phyloP scores from a whole-genome alignment of 148 eudicot genomes.

The Rheum nobile region DNA sequence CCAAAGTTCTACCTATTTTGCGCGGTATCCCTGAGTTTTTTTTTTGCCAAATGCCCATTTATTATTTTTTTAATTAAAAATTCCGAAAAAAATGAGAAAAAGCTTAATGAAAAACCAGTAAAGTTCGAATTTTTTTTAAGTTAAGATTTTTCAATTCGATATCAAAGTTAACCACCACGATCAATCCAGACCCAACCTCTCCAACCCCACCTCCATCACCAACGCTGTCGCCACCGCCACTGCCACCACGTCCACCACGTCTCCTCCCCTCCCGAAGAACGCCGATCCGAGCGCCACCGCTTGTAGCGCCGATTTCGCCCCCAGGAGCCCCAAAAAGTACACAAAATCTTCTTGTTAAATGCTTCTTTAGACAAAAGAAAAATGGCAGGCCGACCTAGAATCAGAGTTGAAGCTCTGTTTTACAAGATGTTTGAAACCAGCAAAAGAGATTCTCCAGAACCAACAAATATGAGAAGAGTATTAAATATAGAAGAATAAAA shows the following conservation, averaged over 20 bases:
- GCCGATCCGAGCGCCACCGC: slow-evolving; percentile 23
- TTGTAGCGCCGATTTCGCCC: slow-evolving; percentile 14
- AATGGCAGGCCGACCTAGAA: not conserved
- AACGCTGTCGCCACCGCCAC: slow-evolving; percentile 28
- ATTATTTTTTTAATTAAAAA: too few species aligned
- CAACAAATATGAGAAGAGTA: not conserved
- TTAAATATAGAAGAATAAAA: not conserved
- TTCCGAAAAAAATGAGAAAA: too few species aligned
- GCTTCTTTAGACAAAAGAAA: not conserved
- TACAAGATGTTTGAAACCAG: not conserved
- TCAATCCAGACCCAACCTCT: slow-evolving; percentile 31
- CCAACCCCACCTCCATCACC: slow-evolving; percentile 27
- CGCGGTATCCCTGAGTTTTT: too few species aligned
- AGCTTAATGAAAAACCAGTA: too few species aligned
- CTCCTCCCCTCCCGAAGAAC: slow-evolving; percentile 25
- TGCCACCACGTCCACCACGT: slow-evolving; percentile 29
- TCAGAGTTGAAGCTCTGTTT: not conserved
- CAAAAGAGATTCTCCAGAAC: not conserved
- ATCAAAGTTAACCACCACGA: slow-evolving; percentile 40
- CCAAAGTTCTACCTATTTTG: too few species aligned
- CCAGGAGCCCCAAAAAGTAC: slow-evolving; percentile 19
- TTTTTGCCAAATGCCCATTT: too few species aligned
- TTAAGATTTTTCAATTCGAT: too few species aligned
- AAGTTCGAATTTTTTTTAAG: too few species aligned
- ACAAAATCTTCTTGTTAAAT: not conserved